Evolutionary conservation across 1,139 yeast species (phyloP).

Genomic region (Meyerozyma guilliermondii): DNA sequence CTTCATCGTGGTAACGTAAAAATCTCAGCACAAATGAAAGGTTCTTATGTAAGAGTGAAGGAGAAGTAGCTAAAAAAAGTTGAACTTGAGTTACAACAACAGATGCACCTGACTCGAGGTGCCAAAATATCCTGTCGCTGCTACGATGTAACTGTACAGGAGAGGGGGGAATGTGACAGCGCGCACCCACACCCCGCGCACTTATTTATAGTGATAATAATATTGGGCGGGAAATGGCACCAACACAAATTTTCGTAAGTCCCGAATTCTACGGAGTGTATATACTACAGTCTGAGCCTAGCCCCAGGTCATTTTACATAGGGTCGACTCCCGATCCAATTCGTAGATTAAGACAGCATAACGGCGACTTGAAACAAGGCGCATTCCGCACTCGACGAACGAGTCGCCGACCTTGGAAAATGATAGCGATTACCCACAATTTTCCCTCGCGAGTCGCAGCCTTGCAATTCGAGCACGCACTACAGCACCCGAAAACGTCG

Average conservation of each 20-base stretch:
- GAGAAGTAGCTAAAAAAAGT: neutral
- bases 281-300: conserved; percentile 52
- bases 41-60: no score
- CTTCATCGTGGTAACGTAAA: neutral
- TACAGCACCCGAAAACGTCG: conserved; percentile 69
- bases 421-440: conserved; percentile 58
- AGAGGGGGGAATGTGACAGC: neutral
- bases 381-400: conserved; percentile 58
- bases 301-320: conserved; percentile 55
- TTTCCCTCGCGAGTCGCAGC: conserved; percentile 72
- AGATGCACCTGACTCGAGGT: neutral
- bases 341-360: conserved; percentile 69
- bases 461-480: conserved; percentile 70
- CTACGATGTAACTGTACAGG: neutral
- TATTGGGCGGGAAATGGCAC: neutral
- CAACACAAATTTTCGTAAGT: conserved; percentile 9
- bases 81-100: neutral
- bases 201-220: neutral
- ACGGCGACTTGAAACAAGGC: conserved; percentile 57
- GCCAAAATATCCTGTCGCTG: neutral
- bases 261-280: conserved; percentile 62
- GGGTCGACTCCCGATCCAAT: conserved; percentile 78
- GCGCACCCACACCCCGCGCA: conserved; percentile 1
- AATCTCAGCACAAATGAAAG: no score
- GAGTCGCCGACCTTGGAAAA: conserved; percentile 69